Evolutionary conservation across 345 rosid species (phyloP), one percentile per base, ranked within the genome.

Genomic region (Eutrema yunnanense): DNA sequence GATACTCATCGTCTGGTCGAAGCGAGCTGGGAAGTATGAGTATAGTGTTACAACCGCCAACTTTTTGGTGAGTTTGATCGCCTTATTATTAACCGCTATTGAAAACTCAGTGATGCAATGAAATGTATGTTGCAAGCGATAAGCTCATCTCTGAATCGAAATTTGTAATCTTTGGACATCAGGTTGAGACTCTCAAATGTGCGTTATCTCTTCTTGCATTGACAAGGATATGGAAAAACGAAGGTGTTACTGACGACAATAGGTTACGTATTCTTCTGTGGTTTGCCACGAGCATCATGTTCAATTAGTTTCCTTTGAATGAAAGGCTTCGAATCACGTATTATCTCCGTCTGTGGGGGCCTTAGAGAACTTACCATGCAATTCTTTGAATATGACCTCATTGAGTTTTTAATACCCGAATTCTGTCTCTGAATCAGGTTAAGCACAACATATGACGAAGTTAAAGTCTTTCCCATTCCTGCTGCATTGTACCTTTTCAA

Each of bases 111-210:
- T 77, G 16, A 47, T 49, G 69, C 47, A 9, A 19, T 22, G 2
- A 22, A 22, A 22, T 67, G 33, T 64, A 10, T 38, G 22, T 7
- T 50, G 19, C 42, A 46, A 53, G 29, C 4, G 10, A 30, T 2
- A 10, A n/a, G 0, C 5, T 6, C 29, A 27, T 37, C n/a, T 46
- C 29, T 33, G 56, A 14, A 57, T 43, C 47, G 33, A 13, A 16
- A 62, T 41, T 59, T 44, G 14, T 41, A 44, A 9, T 67, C 6
- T 71, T 46, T 70, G 32, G 72, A 49, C 26, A 64, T 74, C 72
- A 92, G 99, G 96, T 95, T 72, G 99, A 95, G 85, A 87, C 96
- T 75, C 81, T 95, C 75, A 95, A 95, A 83, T 95, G 99, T 74
- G 83, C 72, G 9, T 74, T 92, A 37, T 92, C 97, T 42, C 86